Percentiles rank a stretch among this genome's conserved stretches.
Conservation (phyloP, 179 eudicot species). For the Actinidia arguta region DNA sequence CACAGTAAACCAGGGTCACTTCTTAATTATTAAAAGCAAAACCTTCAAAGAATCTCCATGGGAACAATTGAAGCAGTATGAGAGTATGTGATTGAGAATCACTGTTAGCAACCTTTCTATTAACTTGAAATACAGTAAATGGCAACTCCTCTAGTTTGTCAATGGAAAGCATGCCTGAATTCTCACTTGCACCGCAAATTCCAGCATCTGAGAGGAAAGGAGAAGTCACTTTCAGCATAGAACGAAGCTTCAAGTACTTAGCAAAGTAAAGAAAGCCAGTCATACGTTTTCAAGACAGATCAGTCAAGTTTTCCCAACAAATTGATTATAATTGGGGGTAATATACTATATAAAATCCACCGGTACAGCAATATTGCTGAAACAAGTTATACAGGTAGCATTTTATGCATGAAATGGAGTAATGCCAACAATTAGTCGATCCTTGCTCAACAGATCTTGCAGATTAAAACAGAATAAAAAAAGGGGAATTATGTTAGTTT, state of each 20-base stretch:
- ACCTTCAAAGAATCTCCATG: neutral
- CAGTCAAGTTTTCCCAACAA: neutral
- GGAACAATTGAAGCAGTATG: neutral
- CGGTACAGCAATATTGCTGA: neutral
- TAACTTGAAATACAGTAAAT: constrained; percentile 53
- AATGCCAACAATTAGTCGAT: neutral
- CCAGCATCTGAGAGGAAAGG: constrained; percentile 41
- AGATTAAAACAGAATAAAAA: neutral
- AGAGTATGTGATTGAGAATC: neutral
- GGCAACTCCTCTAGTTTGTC: constrained; percentile 80
- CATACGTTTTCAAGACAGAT: too few relatives aligned
- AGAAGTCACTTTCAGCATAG: neutral
- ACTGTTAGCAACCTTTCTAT: constrained; percentile 55
- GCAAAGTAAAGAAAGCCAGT: neutral
- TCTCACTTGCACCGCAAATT: constrained; percentile 33
- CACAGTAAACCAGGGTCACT: constrained; percentile 2
- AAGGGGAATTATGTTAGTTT: neutral
- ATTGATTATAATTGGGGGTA: neutral
- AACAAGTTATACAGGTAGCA: neutral
- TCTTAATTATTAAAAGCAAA: too few relatives aligned
- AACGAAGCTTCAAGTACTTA: constrained; percentile 15
- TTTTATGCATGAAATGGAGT: neutral
- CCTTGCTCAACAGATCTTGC: constrained; percentile 11
- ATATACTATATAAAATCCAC: neutral
- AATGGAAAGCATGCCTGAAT: constrained; percentile 43